Evolutionary conservation across 768 basidiomycete species (phyloP).

Genomic region (Amylocystis lapponica): DNA sequence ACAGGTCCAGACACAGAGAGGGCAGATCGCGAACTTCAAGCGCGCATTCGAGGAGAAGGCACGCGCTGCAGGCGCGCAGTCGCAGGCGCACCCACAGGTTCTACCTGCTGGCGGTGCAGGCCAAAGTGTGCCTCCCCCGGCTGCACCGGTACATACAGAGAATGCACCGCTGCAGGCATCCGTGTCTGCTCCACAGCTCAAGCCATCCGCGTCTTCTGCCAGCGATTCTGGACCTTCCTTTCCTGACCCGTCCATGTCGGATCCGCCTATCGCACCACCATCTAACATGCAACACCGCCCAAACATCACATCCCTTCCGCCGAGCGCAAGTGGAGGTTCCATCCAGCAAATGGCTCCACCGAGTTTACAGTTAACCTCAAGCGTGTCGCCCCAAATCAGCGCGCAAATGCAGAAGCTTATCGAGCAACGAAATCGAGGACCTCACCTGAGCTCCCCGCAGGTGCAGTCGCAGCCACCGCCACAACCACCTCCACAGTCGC

Average conservation of each 20-base stretch:
- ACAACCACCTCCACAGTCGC: conserved; percentile 16
- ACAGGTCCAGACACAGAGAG: neutral
- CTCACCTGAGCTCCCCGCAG: conserved; percentile 9
- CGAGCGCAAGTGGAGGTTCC: neutral
- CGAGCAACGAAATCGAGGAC: conserved; percentile 36
- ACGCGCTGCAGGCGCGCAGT: no score
- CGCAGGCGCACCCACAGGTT: no score
- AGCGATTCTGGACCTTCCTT: neutral
- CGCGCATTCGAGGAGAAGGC: neutral
- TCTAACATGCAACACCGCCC: no score
- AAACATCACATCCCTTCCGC: no score
- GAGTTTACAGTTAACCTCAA: no score
- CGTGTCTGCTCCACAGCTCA: neutral
- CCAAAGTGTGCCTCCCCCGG: neutral
- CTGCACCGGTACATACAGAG: no score
- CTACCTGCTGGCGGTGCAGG: no score
- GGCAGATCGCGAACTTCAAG: neutral
- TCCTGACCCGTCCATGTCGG: neutral
- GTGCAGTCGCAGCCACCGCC: neutral
- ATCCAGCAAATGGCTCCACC: neutral
- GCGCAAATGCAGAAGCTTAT: conserved; percentile 44
- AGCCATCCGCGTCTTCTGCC: neutral
- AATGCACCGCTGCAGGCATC: no score
- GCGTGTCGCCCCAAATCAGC: conserved; percentile 18
- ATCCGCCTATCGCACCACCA: neutral